phyloP scores from a whole-genome alignment of 768 basidiomycete species.

The Gyrodon lividus region DNA sequence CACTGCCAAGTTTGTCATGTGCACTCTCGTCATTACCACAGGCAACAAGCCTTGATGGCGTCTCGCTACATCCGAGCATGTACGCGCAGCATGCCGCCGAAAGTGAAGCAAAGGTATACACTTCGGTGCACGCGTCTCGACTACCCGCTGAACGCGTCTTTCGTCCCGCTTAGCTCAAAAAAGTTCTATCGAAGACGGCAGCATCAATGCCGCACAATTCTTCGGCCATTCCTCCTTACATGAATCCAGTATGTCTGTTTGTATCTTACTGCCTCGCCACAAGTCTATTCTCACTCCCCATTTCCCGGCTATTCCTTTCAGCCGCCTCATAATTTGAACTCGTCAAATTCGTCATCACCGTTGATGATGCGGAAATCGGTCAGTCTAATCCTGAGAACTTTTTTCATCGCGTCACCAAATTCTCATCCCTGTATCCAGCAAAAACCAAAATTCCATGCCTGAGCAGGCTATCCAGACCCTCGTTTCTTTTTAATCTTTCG shows the following conservation, averaged over 20 bases:
- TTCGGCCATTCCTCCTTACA: constrained; percentile 32
- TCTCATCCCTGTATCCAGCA: constrained; percentile 16
- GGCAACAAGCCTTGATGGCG: constrained; percentile 65
- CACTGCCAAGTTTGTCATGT: constrained; percentile 71
- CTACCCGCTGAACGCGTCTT: constrained; percentile 9
- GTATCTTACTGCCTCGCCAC: background rate
- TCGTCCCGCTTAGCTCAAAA: constrained; percentile 47
- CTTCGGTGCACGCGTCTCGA: background rate
- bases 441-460: constrained; percentile 38
- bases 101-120: constrained; percentile 71
- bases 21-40: constrained; percentile 68
- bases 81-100: constrained; percentile 65
- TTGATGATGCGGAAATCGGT: constrained; percentile 60
- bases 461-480: constrained; percentile 10
- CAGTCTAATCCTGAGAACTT: constrained; percentile 10
- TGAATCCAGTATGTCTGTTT: constrained; percentile 36
- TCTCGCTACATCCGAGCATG: constrained; percentile 69
- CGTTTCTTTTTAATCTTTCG: constrained; percentile 6
- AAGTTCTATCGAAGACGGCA: constrained; percentile 56
- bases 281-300: constrained; percentile 9
- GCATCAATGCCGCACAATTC: constrained; percentile 35
- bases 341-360: constrained; percentile 40
- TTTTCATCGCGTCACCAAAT: background rate
- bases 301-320: constrained; percentile 16
- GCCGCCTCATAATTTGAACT: constrained; percentile 38